Evolutionary conservation across 1,284 basidiomycete species (phyloP), one percentile per base, ranked within the genome.

Genomic region (Malassezia brasiliensis): DNA sequence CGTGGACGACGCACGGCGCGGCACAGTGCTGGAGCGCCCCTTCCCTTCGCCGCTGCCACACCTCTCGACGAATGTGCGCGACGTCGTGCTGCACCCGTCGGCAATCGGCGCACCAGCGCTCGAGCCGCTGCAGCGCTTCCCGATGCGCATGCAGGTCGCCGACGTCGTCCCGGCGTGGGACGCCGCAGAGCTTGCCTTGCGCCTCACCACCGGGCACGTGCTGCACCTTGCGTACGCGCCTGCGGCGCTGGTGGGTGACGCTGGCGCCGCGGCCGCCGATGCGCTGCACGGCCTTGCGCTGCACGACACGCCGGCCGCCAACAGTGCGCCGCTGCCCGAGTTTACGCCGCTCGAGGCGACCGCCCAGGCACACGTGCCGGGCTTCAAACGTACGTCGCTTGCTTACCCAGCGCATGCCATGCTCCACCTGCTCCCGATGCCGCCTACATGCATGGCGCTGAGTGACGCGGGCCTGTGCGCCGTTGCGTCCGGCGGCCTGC

Each of bases 401-500:
- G 28, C 37, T 45, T 6, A 47, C 42, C 11, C 48, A 56, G 56
- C 69, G 11, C 63, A 65, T 40, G 39, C 64, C 17, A 44, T 73
- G 47, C 34, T 73, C 2, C 63, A 68, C 25, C 52, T 63, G 12
- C 52, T 61, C 52, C 69, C 69, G 3, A 66, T 68, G 14, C 59
- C 64, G 28, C 49, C 67, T 8, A 63, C 66, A 3, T 56, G 61
- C 6, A 52, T 62, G 28, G 63, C 64, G 1, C 40, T 63, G 8
- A 62, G 58, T 37, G 61, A 73, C 53, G 62, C 66, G 34, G 70
- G 70, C 11, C 69, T 73, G 47, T 39, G 68, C 44, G 67, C 69
- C 0, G 41, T 66, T 1, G 69, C 69, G 3, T 65, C 61, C 36
- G 66, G 67, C 2, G 58, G 62, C 5, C 58, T 63, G n/a, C 53